phyloP scores from a whole-genome alignment of 768 basidiomycete genomes.

The Kwoniella newhampshirensis region DNA sequence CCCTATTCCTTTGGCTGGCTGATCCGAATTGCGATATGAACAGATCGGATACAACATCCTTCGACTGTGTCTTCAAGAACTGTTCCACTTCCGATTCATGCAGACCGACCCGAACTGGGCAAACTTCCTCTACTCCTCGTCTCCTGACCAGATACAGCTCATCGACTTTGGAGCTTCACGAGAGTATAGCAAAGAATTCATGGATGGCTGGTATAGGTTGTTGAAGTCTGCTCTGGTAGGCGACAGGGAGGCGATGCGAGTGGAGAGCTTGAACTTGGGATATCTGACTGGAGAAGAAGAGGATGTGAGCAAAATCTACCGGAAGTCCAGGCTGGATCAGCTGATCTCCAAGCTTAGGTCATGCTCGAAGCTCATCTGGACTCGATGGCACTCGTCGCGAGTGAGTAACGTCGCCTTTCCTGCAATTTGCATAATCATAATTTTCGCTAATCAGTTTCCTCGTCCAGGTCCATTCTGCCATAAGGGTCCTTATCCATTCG shows the following conservation, averaged over 20 bases:
- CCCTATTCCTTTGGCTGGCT: background rate
- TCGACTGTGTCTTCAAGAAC: constrained; percentile 81
- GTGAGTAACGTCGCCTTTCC: constrained; percentile 18
- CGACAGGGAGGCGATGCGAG: constrained; percentile 66
- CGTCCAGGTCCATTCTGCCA: constrained; percentile 70
- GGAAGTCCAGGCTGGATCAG: constrained; percentile 42
- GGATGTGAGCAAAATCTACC: constrained; percentile 58
- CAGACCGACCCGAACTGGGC: constrained; percentile 99
- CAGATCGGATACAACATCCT: constrained; percentile 83
- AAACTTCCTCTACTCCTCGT: constrained; percentile 83
- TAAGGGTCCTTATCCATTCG: constrained; percentile 76
- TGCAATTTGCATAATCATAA: too few species aligned
- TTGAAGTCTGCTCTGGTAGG: constrained; percentile 73
- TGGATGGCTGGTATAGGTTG: constrained; percentile 81
- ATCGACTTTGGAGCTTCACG: constrained; percentile 97
- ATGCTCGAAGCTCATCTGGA: constrained; percentile 85
- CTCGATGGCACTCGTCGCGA: constrained; percentile 77
- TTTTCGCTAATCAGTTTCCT: background rate
- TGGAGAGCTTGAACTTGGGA: constrained; percentile 75
- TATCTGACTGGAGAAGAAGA: constrained; percentile 89
- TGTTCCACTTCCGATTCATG: constrained; percentile 89
- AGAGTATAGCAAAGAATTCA: constrained; percentile 78
- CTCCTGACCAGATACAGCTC: constrained; percentile 58
- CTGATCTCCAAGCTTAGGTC: constrained; percentile 49
- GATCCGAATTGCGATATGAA: background rate